A percentile compares a stretch with the other conserved stretches of the same genome.
Evolutionary conservation across 331 rosid genomes (phyloP).

Genomic region (Malus hybrid): DNA sequence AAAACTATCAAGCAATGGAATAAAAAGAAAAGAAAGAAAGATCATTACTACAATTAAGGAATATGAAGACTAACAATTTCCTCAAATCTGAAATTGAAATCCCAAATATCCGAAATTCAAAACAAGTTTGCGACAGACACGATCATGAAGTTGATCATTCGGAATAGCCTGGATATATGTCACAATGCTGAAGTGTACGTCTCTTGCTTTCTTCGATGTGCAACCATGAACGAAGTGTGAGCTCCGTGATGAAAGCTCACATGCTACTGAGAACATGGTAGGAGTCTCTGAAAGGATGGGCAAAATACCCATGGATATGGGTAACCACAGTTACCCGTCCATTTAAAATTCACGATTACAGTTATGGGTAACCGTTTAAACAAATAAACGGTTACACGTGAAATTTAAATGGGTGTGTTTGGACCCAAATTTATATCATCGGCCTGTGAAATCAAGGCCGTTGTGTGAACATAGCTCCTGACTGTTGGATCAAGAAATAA

Average conservation of each 20-base stretch:
- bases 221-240: slow-evolving; percentile 27
- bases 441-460: too few species aligned
- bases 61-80: not conserved
- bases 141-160: slow-evolving; percentile 4
- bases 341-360: too few species aligned
- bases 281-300: slow-evolving; percentile 18
- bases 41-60: not conserved
- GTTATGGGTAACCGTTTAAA: too few species aligned
- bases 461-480: too few species aligned
- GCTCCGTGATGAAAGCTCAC: slow-evolving; percentile 39
- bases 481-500: too few species aligned
- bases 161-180: slow-evolving; percentile 21
- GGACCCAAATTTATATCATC: too few species aligned
- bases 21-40: not conserved
- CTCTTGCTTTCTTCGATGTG: slow-evolving; percentile 17
- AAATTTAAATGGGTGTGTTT: too few species aligned
- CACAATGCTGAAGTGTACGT: slow-evolving; percentile 1
- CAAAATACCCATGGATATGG: too few species aligned
- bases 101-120: not conserved
- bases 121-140: not conserved
- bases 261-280: slow-evolving; percentile 23
- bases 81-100: not conserved
- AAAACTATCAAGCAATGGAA: not conserved
- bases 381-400: too few species aligned
- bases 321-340: rapidly evolving